Evolutionary conservation across 352 stramenopile species (phyloP).

Genomic region (Blastocystis sp.): DNA sequence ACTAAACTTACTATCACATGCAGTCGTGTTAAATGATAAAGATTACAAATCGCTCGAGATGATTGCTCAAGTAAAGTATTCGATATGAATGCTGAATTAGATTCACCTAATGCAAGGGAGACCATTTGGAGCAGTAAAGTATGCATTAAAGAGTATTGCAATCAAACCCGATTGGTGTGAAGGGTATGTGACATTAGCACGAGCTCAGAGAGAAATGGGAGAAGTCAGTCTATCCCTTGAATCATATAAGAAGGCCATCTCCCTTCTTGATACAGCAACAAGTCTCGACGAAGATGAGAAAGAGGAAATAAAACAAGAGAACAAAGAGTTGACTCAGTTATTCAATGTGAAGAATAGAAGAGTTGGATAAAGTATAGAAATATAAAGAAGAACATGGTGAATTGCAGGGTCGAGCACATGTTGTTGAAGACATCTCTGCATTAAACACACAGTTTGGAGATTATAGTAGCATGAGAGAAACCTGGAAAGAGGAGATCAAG

Average conservation of each 20-base stretch:
- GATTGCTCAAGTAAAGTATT: constrained; percentile 16
- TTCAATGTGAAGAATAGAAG: background rate
- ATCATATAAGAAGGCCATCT: constrained; percentile 39
- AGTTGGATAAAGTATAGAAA: background rate
- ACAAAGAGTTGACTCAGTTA: constrained; percentile 3
- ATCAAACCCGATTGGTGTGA: constrained; percentile 60
- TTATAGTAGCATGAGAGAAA: constrained; percentile 48
- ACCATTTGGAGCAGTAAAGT: constrained; percentile 56
- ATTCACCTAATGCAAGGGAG: constrained; percentile 35
- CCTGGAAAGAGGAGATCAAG: constrained; percentile 61
- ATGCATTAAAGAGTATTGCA: constrained; percentile 12
- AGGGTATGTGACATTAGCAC: constrained; percentile 29
- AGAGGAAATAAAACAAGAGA: constrained; percentile 2
- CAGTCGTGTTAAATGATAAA: constrained; percentile 22
- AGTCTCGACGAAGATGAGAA: constrained; percentile 48
- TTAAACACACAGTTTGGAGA: constrained; percentile 4
- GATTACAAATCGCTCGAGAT: constrained; percentile 59
- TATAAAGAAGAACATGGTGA: constrained; percentile 51
- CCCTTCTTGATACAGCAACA: background rate
- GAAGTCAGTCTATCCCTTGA: constrained; percentile 31
- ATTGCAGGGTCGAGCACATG: constrained; percentile 35
- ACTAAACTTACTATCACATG: constrained; percentile 12
- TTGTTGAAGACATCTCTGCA: constrained; percentile 15
- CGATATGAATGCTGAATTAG: background rate
- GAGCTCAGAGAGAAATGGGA: constrained; percentile 55